Percentiles rank a stretch among this genome's conserved stretches.
Conservation (phyloP, 805 yeast genomes). For the Metschnikowia lunata region DNA sequence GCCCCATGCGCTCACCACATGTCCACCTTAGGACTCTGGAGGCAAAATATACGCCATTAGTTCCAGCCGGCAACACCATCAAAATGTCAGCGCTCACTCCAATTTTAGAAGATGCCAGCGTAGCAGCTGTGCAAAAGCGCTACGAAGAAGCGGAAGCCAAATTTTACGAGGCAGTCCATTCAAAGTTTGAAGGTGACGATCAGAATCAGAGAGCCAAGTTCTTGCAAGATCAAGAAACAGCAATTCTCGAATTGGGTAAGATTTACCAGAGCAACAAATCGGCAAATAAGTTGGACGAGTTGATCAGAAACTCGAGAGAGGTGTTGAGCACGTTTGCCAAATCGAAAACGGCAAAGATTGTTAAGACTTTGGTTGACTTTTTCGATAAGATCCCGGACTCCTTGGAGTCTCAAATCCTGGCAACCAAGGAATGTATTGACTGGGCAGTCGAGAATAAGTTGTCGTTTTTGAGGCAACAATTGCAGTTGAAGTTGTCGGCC, state of each 20-base stretch:
- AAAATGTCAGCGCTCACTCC: slow-evolving; percentile 6
- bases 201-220: slow-evolving; percentile 20
- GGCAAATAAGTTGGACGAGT: slow-evolving; percentile 48
- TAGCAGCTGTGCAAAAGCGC: slow-evolving; percentile 47
- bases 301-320: slow-evolving; percentile 64
- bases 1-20: neutral
- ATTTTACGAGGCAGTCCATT: slow-evolving; percentile 47
- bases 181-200: slow-evolving; percentile 15
- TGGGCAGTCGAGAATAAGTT: slow-evolving; percentile 86
- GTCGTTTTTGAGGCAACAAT: slow-evolving; percentile 80
- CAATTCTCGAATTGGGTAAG: slow-evolving; percentile 72
- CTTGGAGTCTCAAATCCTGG: slow-evolving; percentile 64
- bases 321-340: slow-evolving; percentile 82
- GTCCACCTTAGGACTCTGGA: too few species aligned
- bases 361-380: slow-evolving; percentile 73
- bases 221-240: slow-evolving; percentile 51
- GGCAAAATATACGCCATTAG: too few species aligned
- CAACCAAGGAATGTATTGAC: slow-evolving; percentile 74
- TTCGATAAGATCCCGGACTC: slow-evolving; percentile 61
- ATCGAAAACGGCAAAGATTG: slow-evolving; percentile 90
- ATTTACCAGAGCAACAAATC: slow-evolving; percentile 53
- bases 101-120: slow-evolving; percentile 56
- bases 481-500: slow-evolving; percentile 78
- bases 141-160: slow-evolving; percentile 54
- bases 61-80: neutral